Conservation (phyloP, 2,329 filamentous ascomycete genomes). For the Aspergillus chevalieri region DNA sequence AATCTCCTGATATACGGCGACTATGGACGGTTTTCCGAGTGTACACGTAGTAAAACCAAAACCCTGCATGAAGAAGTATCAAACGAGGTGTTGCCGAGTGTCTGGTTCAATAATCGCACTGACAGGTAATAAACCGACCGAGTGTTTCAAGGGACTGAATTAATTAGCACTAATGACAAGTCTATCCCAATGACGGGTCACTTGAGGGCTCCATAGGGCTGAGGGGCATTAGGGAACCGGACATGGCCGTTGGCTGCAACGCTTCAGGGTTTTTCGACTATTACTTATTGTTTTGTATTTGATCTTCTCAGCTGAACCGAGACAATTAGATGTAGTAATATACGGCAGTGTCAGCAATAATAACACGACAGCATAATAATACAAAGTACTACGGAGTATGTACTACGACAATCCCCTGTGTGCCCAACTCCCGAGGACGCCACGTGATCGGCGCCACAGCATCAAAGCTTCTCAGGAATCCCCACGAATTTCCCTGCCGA, state of each 20-base stretch:
- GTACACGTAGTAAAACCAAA: neutral
- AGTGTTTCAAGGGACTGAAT: neutral
- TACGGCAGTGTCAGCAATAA: too few species aligned
- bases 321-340: too few species aligned
- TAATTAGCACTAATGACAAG: neutral
- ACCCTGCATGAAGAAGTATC: neutral
- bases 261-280: too few species aligned
- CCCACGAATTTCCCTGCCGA: conserved; percentile 7
- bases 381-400: neutral
- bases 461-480: conserved; percentile 10
- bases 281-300: too few species aligned
- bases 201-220: neutral
- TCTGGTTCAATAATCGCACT: neutral
- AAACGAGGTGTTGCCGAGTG: neutral
- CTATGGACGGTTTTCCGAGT: too few species aligned
- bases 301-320: too few species aligned
- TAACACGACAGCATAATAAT: neutral
- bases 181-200: neutral
- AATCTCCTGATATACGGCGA: too few species aligned
- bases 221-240: neutral
- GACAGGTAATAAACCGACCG: neutral
- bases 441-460: conserved; percentile 15
- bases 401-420: neutral
- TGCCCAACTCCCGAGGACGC: conserved; percentile 7
- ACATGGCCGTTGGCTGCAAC: neutral